phyloP scores from a whole-genome alignment of 2,329 filamentous ascomycete species.

The Cladosporium sp. region DNA sequence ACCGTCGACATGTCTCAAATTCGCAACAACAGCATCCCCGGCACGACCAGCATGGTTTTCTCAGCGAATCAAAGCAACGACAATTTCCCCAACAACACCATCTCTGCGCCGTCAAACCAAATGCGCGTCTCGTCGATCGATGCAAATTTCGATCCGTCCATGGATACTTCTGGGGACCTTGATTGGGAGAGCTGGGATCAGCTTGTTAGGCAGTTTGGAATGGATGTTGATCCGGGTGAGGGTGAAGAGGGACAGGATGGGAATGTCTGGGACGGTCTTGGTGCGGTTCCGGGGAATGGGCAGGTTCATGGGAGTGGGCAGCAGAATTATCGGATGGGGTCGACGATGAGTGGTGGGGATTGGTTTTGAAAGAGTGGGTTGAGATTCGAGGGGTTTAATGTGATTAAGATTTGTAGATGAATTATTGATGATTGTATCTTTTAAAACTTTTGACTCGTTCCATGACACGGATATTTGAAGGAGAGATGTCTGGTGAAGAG shows the following conservation, averaged over 20 bases:
- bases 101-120: background rate
- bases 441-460: too few relatives aligned
- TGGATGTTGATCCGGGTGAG: conserved; percentile 33
- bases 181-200: conserved; percentile 48
- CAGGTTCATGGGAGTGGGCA: conserved; percentile 13
- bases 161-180: conserved; percentile 37
- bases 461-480: too few relatives aligned
- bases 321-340: conserved; percentile 24
- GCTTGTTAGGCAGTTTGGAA: conserved; percentile 43
- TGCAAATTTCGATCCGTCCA: conserved; percentile 21
- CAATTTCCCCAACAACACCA: background rate
- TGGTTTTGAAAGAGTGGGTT: conserved; percentile 22
- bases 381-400: background rate
- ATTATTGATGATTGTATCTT: too few relatives aligned
- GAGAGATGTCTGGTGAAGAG: too few relatives aligned
- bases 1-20: background rate
- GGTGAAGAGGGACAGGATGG: conserved; percentile 17
- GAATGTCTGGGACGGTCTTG: conserved; percentile 8
- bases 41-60: background rate
- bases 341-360: conserved; percentile 25
- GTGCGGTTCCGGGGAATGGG: conserved; percentile 16
- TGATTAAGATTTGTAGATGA: too few relatives aligned
- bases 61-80: background rate
- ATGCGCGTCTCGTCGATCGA: conserved; percentile 17
- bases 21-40: background rate